Evolutionary conservation across 192 early-diverging fungal species (phyloP).

Genomic region (Coemansia sp.): DNA sequence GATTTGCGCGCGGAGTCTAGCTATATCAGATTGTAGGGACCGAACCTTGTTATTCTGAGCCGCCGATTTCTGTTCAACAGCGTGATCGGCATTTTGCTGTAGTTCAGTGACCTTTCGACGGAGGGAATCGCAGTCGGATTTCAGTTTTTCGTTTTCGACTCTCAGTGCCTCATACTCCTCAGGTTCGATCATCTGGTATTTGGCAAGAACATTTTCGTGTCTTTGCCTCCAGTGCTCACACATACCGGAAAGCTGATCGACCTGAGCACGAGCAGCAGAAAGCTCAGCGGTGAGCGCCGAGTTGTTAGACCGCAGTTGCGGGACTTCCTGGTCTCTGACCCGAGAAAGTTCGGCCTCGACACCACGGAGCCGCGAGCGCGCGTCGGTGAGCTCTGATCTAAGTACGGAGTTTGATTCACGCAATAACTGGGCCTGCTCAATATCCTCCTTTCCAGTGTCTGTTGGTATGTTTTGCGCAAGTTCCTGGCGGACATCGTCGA

Average conservation of each 20-base stretch:
- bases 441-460: constrained; percentile 28
- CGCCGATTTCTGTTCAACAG: constrained; percentile 13
- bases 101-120: constrained; percentile 11
- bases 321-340: constrained; percentile 60
- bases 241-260: constrained; percentile 62
- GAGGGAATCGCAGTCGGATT: constrained; percentile 19
- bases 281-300: constrained; percentile 63
- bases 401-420: constrained; percentile 80
- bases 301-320: constrained; percentile 55
- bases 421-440: constrained; percentile 69
- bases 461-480: too few relatives aligned
- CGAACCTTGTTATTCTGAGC: constrained; percentile 12
- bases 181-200: constrained; percentile 83
- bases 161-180: constrained; percentile 74
- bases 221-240: constrained; percentile 76
- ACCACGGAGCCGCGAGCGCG: constrained; percentile 23
- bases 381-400: constrained; percentile 60
- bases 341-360: constrained; percentile 59
- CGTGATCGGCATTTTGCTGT: not conserved
- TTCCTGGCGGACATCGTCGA: constrained; percentile 68
- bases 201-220: constrained; percentile 71
- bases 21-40: constrained; percentile 30
- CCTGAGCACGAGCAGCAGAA: constrained; percentile 60
- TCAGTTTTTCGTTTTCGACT: constrained; percentile 48
- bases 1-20: constrained; percentile 17